Evolutionary conservation across 1,284 basidiomycete genomes (phyloP), one percentile per base, ranked within the genome.

Genomic region (Macrocystidia cucumis): DNA sequence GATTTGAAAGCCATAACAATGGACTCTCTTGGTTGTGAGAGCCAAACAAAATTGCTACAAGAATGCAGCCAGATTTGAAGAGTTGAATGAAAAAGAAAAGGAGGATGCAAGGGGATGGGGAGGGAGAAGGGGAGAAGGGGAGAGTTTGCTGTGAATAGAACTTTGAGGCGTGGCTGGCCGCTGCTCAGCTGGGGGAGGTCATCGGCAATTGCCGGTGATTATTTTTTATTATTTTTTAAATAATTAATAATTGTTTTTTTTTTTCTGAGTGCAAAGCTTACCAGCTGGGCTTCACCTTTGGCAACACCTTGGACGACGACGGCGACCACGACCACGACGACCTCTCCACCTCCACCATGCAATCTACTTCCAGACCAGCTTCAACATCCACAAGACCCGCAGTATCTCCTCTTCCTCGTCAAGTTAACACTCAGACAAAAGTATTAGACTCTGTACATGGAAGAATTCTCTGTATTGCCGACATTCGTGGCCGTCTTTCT

Each of bases 391-490:
- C 74, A 33, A 67, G 72, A 38, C 72, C 70, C 11, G 57, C 69
- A 28, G 57, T 59, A 32, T 74, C 76, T 23, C 77, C 77, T 29
- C 64, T 69, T 35, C 70, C 73, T n/a, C 64, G 62, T 35, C 65
- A 70, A 46, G 72, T 84, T 40, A 85, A 87, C 54, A 82, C 80
- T n/a, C 77, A 82, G 57, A 85, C 79, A 54, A 78, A 75, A 56
- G 58, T 85, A 20, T 72, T 88, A 45, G 82, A 87, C 65, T 72
- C 80, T 21, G 53, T 60, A n/a, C 75, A 86, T 37, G 92, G 90
- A 31, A 74, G 95, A 34, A 86, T 99, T 54, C 81, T 97, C 38
- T 98, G 95, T 55, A 77, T 98, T 37, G 93, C 96, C 34, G 96
- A 99, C 63, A 91, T 98, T 45, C 79, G 92, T 48, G 92, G 92